phyloP scores from a whole-genome alignment of 345 rosid genomes.

The Stellera chamaejasme region DNA sequence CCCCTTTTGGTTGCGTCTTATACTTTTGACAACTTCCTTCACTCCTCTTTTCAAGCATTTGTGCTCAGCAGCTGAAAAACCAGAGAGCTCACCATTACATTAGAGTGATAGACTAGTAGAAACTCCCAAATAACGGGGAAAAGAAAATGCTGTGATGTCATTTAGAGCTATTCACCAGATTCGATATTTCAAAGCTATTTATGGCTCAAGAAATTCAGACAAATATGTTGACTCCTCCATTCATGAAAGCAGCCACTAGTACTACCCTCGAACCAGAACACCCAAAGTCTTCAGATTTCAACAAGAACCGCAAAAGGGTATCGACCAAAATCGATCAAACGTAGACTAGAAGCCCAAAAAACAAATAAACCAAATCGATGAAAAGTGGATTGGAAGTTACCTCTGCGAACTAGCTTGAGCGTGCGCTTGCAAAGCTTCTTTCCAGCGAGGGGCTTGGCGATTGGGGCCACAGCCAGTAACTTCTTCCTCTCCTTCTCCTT shows the following conservation, averaged over 20 bases:
- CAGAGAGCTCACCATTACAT: background rate
- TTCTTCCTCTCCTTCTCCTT: constrained; percentile 60
- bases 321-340: background rate
- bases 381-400: constrained; percentile 16
- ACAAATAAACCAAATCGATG: too few species aligned
- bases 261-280: too few species aligned
- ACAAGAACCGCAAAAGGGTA: too few species aligned
- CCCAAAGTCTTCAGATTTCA: too few species aligned
- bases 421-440: constrained; percentile 82
- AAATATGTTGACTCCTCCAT: too few species aligned
- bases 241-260: too few species aligned
- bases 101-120: too few species aligned
- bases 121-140: too few species aligned
- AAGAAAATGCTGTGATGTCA: too few species aligned
- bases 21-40: constrained; percentile 93
- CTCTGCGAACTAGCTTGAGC: constrained; percentile 83
- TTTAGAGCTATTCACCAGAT: too few species aligned
- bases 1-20: constrained; percentile 90
- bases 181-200: too few species aligned
- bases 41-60: constrained; percentile 98
- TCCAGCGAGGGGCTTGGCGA: constrained; percentile 89
- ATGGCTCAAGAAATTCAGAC: too few species aligned
- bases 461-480: constrained; percentile 56
- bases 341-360: background rate
- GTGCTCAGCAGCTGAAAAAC: constrained; percentile 58